phyloP scores from a whole-genome alignment of 164 flowering plant species.

The Paratinospora sagittata region DNA sequence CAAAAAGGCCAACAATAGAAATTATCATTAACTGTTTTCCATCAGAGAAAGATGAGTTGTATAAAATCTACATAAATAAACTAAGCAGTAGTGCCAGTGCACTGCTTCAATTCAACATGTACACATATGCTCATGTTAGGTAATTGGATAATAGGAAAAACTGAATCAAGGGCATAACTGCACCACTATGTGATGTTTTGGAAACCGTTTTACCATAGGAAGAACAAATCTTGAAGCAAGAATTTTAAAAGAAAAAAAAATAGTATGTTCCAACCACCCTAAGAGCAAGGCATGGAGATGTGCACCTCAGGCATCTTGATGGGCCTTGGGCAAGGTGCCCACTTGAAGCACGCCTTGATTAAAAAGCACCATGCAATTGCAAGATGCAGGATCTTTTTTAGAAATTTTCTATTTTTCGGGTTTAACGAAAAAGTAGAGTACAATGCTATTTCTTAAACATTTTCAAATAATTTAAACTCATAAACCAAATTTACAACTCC shows the following conservation, averaged over 20 bases:
- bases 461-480: too few relatives aligned
- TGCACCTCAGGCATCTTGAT: not conserved
- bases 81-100: not conserved
- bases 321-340: too few relatives aligned
- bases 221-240: too few relatives aligned
- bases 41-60: not conserved
- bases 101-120: not conserved
- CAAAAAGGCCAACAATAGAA: constrained; percentile 9
- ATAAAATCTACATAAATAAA: not conserved
- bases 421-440: too few relatives aligned
- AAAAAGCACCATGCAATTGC: too few relatives aligned
- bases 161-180: not conserved
- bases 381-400: too few relatives aligned
- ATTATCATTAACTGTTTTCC: not conserved
- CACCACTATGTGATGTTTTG: not conserved
- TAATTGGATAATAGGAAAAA: not conserved
- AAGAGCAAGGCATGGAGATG: not conserved
- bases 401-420: too few relatives aligned
- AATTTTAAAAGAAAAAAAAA: too few relatives aligned
- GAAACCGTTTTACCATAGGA: too few relatives aligned
- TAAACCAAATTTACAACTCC: too few relatives aligned
- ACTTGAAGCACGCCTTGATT: too few relatives aligned
- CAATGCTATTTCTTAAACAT: too few relatives aligned
- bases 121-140: not conserved
- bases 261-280: not conserved